phyloP scores from a whole-genome alignment of 371 early-diverging fungal genomes.

The Mucor velutinosus region DNA sequence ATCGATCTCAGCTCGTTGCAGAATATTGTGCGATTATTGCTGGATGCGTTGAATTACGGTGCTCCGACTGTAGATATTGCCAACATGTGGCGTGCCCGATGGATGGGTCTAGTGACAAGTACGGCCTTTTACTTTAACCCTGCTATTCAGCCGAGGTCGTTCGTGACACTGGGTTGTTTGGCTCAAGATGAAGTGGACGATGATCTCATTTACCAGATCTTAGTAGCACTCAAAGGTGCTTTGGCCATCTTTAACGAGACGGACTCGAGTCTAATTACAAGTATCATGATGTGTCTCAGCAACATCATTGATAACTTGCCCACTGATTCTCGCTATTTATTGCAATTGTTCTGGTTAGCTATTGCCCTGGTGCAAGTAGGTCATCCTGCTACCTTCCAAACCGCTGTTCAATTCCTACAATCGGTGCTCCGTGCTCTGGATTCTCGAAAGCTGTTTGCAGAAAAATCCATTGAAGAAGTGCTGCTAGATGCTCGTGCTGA shows the following conservation, averaged over 20 bases:
- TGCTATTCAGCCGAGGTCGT: conserved; percentile 91
- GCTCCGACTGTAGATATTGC: conserved; percentile 73
- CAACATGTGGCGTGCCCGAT: conserved; percentile 85
- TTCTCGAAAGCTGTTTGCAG: conserved; percentile 66
- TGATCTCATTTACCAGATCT: conserved; percentile 84
- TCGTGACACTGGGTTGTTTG: conserved; percentile 91
- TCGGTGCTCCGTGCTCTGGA: conserved; percentile 77
- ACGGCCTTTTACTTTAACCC: conserved; percentile 93
- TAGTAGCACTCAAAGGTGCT: conserved; percentile 84
- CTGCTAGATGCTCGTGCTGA: conserved; percentile 71
- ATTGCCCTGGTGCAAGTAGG: conserved; percentile 85
- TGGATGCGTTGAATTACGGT: conserved; percentile 80
- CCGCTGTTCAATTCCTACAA: conserved; percentile 71
- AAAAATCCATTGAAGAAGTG: conserved; percentile 63
- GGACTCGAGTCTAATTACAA: conserved; percentile 74
- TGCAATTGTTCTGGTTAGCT: conserved; percentile 89
- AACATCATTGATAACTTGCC: conserved; percentile 83
- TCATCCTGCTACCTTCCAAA: conserved; percentile 74
- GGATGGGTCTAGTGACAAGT: conserved; percentile 90
- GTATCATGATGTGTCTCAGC: conserved; percentile 86
- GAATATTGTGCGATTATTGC: conserved; percentile 72
- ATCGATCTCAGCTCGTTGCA: conserved; percentile 79
- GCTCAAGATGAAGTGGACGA: conserved; percentile 88
- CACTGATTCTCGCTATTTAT: conserved; percentile 73
- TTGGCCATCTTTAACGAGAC: conserved; percentile 82